These are phyloP conservation scores for Diaporthe velutina DNA, from an alignment of 2,329 filamentous ascomycete species.

Conservation along the genomic window DNA sequence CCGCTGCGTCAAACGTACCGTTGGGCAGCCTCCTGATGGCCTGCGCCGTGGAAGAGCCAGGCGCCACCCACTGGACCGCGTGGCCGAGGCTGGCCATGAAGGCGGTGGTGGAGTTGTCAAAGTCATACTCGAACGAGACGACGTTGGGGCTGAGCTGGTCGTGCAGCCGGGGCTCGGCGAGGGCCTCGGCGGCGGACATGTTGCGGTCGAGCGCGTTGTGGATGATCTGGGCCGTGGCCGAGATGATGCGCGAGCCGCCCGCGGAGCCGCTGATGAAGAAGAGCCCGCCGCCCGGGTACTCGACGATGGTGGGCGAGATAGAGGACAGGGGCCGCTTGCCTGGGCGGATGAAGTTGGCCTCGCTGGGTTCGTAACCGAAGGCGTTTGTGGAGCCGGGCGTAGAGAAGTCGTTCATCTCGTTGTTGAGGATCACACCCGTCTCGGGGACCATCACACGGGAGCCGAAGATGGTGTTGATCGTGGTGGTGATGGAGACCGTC, in stretches of 20 bases:
- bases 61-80: conserved; percentile 77
- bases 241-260: conserved; percentile 87
- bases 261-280: conserved; percentile 81
- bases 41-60: conserved; percentile 78
- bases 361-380: conserved; percentile 82
- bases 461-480: conserved; percentile 85
- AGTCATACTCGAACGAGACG: conserved; percentile 76
- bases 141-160: conserved; percentile 84
- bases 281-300: conserved; percentile 68
- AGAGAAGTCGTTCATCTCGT: conserved; percentile 79
- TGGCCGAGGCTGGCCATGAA: conserved; percentile 76
- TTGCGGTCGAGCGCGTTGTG: conserved; percentile 78
- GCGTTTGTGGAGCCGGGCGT: conserved; percentile 78
- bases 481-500: conserved; percentile 83
- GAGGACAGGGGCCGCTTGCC: conserved; percentile 84
- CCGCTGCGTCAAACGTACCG: conserved; percentile 38
- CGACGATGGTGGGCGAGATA: conserved; percentile 72
- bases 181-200: conserved; percentile 70
- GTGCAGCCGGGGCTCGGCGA: conserved; percentile 78
- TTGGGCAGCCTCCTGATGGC: conserved; percentile 71
- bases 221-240: conserved; percentile 79
- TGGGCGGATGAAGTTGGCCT: conserved; percentile 80
- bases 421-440: conserved; percentile 81
- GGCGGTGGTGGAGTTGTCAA: conserved; percentile 73
- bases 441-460: conserved; percentile 82